phyloP scores from a whole-genome alignment of 805 yeast genomes.

The Candida oleophila region DNA sequence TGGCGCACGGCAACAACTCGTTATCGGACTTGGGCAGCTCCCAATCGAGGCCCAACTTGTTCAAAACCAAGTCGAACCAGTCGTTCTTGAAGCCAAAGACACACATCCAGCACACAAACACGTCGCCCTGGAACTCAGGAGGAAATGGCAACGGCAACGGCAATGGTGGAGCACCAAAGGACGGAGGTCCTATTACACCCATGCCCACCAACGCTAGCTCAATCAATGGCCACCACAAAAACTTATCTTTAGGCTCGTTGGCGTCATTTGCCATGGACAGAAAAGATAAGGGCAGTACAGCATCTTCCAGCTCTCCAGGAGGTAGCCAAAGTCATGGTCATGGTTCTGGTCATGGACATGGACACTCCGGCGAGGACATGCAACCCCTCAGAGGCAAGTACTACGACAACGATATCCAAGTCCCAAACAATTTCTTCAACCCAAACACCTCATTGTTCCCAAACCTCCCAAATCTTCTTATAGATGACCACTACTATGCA shows the following conservation, averaged over 20 bases:
- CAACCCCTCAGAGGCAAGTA: neutral
- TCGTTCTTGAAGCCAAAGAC: constrained; percentile 7
- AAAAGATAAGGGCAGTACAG: neutral
- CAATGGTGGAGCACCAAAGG: neutral
- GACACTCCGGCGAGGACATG: neutral
- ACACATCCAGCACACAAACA: neutral
- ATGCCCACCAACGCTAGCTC: constrained; percentile 3
- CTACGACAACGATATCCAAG: constrained; percentile 15
- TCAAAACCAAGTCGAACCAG: constrained; percentile 22
- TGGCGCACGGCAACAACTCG: constrained; percentile 24
- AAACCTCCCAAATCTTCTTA: constrained; percentile 31
- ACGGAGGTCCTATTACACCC: constrained; percentile 1
- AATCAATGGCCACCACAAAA: neutral
- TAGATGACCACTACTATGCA: constrained; percentile 32
- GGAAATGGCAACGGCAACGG: neutral
- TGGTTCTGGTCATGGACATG: too few relatives aligned
- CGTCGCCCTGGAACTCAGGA: neutral
- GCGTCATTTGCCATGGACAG: neutral
- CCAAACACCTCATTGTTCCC: constrained; percentile 19
- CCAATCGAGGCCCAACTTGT: constrained; percentile 18
- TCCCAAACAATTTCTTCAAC: constrained; percentile 18
- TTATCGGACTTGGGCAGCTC: neutral
- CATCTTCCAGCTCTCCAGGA: neutral
- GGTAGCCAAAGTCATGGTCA: too few relatives aligned
- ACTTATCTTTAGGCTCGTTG: neutral